phyloP scores from a whole-genome alignment of 108 stramenopile species.

The Cyclotella choctawhatcheeana region DNA sequence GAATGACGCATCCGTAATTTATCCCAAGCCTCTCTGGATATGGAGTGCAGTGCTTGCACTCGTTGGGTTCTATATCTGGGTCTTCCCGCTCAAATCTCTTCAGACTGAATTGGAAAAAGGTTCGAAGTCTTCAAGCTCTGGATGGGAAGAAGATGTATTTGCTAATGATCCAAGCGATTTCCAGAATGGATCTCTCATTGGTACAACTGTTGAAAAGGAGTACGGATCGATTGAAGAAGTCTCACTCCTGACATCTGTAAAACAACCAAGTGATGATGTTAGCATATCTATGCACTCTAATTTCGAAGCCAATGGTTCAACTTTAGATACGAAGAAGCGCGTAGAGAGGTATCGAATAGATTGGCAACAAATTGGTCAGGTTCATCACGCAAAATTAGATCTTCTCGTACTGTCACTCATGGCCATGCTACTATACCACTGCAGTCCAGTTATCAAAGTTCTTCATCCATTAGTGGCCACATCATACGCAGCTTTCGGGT shows the following conservation, averaged over 20 bases:
- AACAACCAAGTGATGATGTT: slow-evolving; percentile 5
- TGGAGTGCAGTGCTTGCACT: slow-evolving; percentile 11
- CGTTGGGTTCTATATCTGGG: background rate
- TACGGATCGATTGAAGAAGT: slow-evolving; percentile 42
- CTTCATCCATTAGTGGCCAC: slow-evolving; percentile 26
- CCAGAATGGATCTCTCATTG: background rate
- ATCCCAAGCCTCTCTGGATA: background rate
- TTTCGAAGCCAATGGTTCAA: background rate
- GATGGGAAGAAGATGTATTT: slow-evolving; percentile 25
- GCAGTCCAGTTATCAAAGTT: slow-evolving; percentile 16
- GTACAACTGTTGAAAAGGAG: slow-evolving; percentile 12
- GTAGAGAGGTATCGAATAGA: slow-evolving; percentile 7
- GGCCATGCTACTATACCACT: slow-evolving; percentile 16
- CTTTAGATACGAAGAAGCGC: background rate
- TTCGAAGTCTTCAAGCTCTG: background rate
- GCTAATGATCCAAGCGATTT: background rate
- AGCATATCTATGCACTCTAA: background rate
- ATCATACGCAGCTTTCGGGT: slow-evolving; percentile 10
- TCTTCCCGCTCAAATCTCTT: background rate
- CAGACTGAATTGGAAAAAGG: background rate
- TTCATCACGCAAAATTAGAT: slow-evolving; percentile 23
- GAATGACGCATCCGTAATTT: background rate
- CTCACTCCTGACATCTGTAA: slow-evolving; percentile 12
- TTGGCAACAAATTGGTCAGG: slow-evolving; percentile 1
- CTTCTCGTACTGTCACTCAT: slow-evolving; percentile 27